These are phyloP conservation scores for Leucaena leucocephala DNA, from an alignment of 306 rosid species.

Conservation along the genomic window DNA sequence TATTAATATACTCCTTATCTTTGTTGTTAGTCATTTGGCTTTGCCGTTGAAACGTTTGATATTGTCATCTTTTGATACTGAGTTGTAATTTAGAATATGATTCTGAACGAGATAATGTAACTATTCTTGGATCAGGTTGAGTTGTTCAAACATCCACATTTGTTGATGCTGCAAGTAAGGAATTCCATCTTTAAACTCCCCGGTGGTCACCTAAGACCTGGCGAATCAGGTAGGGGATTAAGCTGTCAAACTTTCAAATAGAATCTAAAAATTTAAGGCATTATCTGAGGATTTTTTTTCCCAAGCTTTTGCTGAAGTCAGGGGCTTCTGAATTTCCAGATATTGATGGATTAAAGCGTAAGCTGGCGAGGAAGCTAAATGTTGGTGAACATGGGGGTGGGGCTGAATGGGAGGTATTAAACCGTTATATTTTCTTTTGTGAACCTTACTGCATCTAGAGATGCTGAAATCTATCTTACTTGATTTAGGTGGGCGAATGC, in stretches of 20 bases:
- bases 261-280: slow-evolving; percentile 4
- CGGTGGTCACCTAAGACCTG: slow-evolving; percentile 86
- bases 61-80: neutral
- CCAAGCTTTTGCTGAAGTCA: slow-evolving; percentile 7
- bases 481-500: slow-evolving; percentile 74
- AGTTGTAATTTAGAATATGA: neutral
- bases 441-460: slow-evolving; percentile 5
- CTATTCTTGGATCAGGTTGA: slow-evolving; percentile 68
- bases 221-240: slow-evolving; percentile 71
- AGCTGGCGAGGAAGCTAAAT: slow-evolving; percentile 74
- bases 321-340: slow-evolving; percentile 51
- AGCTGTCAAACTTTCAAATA: slow-evolving; percentile 14
- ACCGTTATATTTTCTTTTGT: neutral
- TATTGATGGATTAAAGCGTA: slow-evolving; percentile 76
- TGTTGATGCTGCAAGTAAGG: slow-evolving; percentile 36
- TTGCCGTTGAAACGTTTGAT: slow-evolving; percentile 2
- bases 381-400: slow-evolving; percentile 52
- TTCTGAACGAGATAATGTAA: slow-evolving; percentile 22
- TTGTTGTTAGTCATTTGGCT: neutral
- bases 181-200: slow-evolving; percentile 84
- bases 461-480: slow-evolving; percentile 3
- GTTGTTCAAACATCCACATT: slow-evolving; percentile 89
- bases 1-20: neutral
- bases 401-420: slow-evolving; percentile 84
- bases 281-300: neutral